Base-by-base conservation (phyloP, 805 yeast species). In the Debaryomyces castellii region DNA sequence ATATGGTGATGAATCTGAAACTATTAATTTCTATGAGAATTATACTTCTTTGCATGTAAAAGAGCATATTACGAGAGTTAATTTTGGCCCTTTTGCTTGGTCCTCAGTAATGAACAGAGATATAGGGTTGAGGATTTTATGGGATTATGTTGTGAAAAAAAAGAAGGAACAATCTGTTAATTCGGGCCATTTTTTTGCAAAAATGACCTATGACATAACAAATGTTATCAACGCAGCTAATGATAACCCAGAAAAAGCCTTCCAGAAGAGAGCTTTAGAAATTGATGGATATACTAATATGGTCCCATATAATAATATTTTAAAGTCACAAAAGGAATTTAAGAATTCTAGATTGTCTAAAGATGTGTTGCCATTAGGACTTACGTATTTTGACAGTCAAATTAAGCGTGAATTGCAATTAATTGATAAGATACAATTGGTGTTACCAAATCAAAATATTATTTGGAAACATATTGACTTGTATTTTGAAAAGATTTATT, bases 401-500 rank as follows among this genome's bases (percentile, higher is more conserved):
- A 45, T 67, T 34, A 57, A 57, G 35, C 51, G 55, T 3, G 70
- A 64, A 39, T 45, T 67, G 27, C 57, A 58, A 35, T 46, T 69
- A 11, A 66, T 71, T 40, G 57, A 57, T 18, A 55, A 62, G 41
- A 69, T 79, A 4, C 61, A 67, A 47, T 53, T 59, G 2, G 55
- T 66, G 0, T 51, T 76, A 5, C 83, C 83, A 0, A 51, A 60
- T 3, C 63, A 57, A 37, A 60, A 58, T 18, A 62, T 73, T 1
- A 57, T 72, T 4, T 76, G 75, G 74, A 52, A 67, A 25, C 63
- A 76, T 23, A 43, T 78, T 20, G 64, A 66, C 16, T 51, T 78
- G 3, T 79, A 68, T 52, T 78, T 76, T 57, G 53, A 55, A 17
- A 63, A 62, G 51, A 52, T 77, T 5, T 76, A 77, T 52, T 78